phyloP scores from a whole-genome alignment of 169 alveolate genomes.

The Plasmodium vinckei region DNA sequence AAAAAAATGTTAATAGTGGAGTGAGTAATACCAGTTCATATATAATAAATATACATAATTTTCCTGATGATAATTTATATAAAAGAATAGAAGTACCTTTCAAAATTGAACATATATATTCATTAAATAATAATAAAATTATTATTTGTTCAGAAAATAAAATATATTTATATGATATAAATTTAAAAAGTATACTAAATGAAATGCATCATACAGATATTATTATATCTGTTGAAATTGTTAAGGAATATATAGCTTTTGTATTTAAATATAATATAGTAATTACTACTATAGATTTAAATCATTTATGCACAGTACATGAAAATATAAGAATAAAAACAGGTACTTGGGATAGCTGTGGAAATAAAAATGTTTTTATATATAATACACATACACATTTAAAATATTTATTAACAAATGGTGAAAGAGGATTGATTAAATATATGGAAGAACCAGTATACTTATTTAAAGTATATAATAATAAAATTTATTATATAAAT shows the following conservation, averaged over 20 bases:
- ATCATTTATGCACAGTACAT: constrained; percentile 76
- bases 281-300: constrained; percentile 79
- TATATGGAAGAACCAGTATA: constrained; percentile 66
- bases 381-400: constrained; percentile 78
- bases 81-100: constrained; percentile 47
- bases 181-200: constrained; percentile 34
- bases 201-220: constrained; percentile 76
- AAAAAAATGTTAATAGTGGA: not conserved
- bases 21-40: not conserved
- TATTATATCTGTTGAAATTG: constrained; percentile 75
- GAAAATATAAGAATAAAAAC: constrained; percentile 78
- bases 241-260: constrained; percentile 78
- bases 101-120: constrained; percentile 31
- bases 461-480: constrained; percentile 61
- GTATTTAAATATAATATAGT: constrained; percentile 79
- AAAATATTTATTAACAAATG: constrained; percentile 48
- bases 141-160: constrained; percentile 29
- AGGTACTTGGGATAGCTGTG: constrained; percentile 82
- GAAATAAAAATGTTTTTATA: constrained; percentile 63
- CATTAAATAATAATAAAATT: constrained; percentile 52
- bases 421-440: constrained; percentile 69
- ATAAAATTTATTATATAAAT: constrained; percentile 23
- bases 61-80: constrained; percentile 58
- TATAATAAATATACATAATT: constrained; percentile 48
- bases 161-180: constrained; percentile 68